These are phyloP conservation scores for Microsporum ferrugineum DNA, from an alignment of 2,329 filamentous ascomycete genomes.

Conservation along the genomic window DNA sequence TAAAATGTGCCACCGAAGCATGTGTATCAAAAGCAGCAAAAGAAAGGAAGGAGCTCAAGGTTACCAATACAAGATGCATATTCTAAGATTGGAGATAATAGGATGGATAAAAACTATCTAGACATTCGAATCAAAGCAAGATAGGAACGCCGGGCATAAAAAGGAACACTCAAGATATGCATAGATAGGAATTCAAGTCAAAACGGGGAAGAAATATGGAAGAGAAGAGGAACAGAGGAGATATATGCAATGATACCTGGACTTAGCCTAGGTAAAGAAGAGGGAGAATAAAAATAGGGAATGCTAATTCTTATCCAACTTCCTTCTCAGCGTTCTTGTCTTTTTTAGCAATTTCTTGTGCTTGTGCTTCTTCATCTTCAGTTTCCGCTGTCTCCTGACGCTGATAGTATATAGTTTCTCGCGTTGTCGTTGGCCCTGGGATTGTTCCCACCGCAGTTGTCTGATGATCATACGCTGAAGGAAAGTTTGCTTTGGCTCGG, in stretches of 20 bases:
- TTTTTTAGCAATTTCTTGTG: constrained; percentile 98
- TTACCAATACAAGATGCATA: neutral
- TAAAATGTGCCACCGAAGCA: neutral
- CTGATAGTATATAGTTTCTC: constrained; percentile 67
- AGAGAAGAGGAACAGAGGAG: neutral
- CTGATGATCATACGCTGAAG: constrained; percentile 59
- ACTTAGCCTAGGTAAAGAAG: neutral
- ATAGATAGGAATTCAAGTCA: neutral
- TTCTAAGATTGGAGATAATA: constrained; percentile 2
- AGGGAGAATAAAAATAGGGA: neutral
- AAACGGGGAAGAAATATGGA: neutral
- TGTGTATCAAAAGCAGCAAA: neutral
- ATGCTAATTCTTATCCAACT: constrained; percentile 53
- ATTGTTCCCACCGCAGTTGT: constrained; percentile 49
- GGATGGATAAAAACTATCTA: neutral
- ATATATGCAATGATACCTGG: constrained; percentile 1
- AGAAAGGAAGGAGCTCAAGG: neutral
- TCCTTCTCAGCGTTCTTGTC: constrained; percentile 78
- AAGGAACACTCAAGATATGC: neutral
- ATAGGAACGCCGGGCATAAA: constrained; percentile 1
- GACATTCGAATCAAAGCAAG: constrained; percentile 1
- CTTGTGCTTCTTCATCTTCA: constrained; percentile 99
- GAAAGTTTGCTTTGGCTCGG: constrained; percentile 9
- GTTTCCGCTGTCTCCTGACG: constrained; percentile 79
- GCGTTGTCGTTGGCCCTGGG: constrained; percentile 32